phyloP scores from a whole-genome alignment of 306 rosid species.

The Malus orientalis region DNA sequence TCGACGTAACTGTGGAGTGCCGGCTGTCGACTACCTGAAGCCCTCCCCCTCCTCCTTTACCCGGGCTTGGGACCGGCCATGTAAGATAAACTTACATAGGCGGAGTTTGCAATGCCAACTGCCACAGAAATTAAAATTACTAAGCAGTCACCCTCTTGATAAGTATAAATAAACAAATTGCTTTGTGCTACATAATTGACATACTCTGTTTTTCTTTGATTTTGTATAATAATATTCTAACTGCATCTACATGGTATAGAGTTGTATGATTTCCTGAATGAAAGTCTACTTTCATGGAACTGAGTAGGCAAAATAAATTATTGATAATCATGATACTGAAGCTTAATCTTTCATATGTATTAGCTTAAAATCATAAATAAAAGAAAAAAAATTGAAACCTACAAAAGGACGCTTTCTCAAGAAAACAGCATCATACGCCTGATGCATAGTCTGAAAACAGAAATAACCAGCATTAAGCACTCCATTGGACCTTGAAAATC shows the following conservation, averaged over 20 bases:
- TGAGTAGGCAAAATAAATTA: neutral
- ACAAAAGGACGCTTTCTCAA: conserved; percentile 40
- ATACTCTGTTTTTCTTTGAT: neutral
- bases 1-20: no score
- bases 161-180: neutral
- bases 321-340: neutral
- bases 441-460: conserved; percentile 80
- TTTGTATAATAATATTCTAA: neutral
- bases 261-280: neutral
- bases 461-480: conserved; percentile 81
- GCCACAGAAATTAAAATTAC: conserved; percentile 16
- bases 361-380: neutral
- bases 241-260: neutral
- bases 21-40: no score
- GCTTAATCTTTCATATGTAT: neutral
- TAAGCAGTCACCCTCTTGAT: neutral
- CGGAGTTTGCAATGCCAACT: conserved; percentile 44
- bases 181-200: neutral
- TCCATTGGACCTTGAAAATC: conserved; percentile 70
- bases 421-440: conserved; percentile 46
- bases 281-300: neutral
- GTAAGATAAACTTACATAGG: no score
- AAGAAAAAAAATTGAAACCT: conserved; percentile 14
- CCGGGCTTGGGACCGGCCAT: no score
- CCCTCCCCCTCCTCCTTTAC: no score